Conservation (phyloP, 305 asterid genomes). For the Caryopteris hybrid region DNA sequence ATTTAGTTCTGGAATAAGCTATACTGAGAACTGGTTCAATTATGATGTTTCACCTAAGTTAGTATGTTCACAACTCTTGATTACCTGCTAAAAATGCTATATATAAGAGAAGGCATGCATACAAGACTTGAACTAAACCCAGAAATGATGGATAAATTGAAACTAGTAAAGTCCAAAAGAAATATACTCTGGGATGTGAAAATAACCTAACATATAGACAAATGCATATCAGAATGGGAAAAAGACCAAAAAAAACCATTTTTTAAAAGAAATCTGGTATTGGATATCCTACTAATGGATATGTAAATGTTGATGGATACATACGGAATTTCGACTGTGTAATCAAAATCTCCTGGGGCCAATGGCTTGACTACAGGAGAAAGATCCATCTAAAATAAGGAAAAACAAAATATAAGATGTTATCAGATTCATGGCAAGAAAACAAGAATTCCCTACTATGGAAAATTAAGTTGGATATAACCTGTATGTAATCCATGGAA, state of each 20-base stretch:
- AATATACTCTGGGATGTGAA: background rate
- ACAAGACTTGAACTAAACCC: background rate
- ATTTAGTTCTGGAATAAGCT: background rate
- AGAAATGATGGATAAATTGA: background rate
- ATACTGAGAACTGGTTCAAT: background rate
- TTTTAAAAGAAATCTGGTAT: background rate
- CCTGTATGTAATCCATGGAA: constrained; percentile 80
- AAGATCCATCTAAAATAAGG: constrained; percentile 60
- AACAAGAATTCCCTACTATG: constrained; percentile 9
- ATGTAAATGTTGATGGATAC: constrained; percentile 23
- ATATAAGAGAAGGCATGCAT: background rate
- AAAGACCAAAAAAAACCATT: background rate
- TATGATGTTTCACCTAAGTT: background rate
- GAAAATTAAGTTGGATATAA: constrained; percentile 31
- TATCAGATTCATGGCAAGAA: constrained; percentile 15
- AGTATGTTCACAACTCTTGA: background rate
- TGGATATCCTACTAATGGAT: constrained; percentile 2
- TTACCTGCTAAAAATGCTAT: background rate
- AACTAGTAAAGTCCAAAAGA: background rate
- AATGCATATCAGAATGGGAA: background rate
- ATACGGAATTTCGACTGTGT: constrained; percentile 74
- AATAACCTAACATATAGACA: constrained; percentile 5
- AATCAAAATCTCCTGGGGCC: constrained; percentile 44
- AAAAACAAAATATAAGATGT: constrained; percentile 18
- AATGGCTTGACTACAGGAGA: constrained; percentile 86